Conservation (phyloP, 2,329 filamentous ascomycete species). For the Pseudocercospora fijiensis region DNA sequence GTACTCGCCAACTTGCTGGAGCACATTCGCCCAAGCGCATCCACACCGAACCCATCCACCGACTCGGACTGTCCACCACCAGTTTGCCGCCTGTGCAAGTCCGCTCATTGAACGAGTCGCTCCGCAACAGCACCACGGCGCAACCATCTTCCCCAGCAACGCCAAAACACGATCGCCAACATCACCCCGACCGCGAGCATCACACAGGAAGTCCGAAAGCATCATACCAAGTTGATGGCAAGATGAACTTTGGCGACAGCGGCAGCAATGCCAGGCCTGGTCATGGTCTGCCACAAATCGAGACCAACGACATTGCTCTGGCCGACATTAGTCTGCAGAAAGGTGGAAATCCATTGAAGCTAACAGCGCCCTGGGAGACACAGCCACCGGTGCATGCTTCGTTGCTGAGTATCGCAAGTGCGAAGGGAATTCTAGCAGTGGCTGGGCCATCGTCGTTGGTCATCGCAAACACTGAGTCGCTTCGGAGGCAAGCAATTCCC, state of each 20-base stretch:
- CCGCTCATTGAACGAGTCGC: constrained; percentile 21
- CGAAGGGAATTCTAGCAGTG: constrained; percentile 78
- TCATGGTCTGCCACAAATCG: constrained; percentile 59
- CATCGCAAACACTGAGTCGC: constrained; percentile 71
- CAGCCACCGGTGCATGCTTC: constrained; percentile 76
- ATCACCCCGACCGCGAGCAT: constrained; percentile 4
- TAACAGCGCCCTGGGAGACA: constrained; percentile 70
- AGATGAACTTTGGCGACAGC: constrained; percentile 13
- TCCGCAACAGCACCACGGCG: constrained; percentile 11
- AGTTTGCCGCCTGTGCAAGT: constrained; percentile 19
- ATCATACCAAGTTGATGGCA: constrained; percentile 9
- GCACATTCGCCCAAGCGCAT: constrained; percentile 10
- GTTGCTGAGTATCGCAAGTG: constrained; percentile 78
- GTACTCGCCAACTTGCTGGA: constrained; percentile 3
- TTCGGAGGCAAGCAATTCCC: constrained; percentile 65
- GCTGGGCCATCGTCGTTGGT: constrained; percentile 78
- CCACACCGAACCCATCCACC: not conserved
- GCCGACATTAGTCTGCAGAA: constrained; percentile 66
- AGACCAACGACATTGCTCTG: constrained; percentile 79
- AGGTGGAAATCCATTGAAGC: constrained; percentile 65
- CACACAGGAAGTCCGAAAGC: not conserved
- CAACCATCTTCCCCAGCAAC: not conserved
- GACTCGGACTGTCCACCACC: constrained; percentile 18
- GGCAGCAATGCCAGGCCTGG: constrained; percentile 61
- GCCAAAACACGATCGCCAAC: constrained; percentile 4